phyloP scores from a whole-genome alignment of 2,329 filamentous ascomycete genomes.

The Microsporum canis region DNA sequence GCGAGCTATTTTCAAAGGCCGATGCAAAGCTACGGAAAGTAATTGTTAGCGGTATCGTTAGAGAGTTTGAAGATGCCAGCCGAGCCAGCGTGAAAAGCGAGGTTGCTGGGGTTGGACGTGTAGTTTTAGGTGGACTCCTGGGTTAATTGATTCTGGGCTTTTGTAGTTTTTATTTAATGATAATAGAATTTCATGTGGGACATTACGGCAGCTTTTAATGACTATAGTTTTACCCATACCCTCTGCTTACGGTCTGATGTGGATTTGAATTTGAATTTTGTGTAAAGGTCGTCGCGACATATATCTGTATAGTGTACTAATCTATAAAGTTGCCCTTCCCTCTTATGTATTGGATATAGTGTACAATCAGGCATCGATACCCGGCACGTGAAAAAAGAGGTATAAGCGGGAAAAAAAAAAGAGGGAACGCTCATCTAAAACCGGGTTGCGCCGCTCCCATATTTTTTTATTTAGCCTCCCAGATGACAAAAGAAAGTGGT shows the following conservation, averaged over 20 bases:
- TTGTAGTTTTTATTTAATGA: background rate
- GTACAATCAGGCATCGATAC: background rate
- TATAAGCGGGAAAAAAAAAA: background rate
- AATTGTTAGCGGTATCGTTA: conserved; percentile 72
- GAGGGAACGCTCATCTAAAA: background rate
- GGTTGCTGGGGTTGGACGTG: conserved; percentile 72
- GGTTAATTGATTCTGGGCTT: conserved; percentile 18
- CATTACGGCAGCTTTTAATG: background rate
- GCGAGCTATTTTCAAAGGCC: conserved; percentile 80
- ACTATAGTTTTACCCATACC: no score
- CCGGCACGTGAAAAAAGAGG: background rate
- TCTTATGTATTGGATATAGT: background rate
- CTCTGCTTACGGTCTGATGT: no score
- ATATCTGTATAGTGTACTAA: background rate
- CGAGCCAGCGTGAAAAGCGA: conserved; percentile 66
- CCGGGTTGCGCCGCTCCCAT: background rate
- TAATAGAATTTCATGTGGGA: background rate
- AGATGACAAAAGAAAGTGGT: background rate
- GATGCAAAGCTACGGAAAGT: conserved; percentile 80
- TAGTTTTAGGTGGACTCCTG: conserved; percentile 80
- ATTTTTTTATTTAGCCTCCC: background rate
- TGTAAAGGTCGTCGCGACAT: background rate
- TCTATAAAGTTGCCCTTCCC: background rate
- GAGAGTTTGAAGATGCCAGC: conserved; percentile 87
- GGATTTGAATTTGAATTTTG: background rate